phyloP scores from a whole-genome alignment of 495 filamentous ascomycete genomes.

The Aspergillus ostianus region DNA sequence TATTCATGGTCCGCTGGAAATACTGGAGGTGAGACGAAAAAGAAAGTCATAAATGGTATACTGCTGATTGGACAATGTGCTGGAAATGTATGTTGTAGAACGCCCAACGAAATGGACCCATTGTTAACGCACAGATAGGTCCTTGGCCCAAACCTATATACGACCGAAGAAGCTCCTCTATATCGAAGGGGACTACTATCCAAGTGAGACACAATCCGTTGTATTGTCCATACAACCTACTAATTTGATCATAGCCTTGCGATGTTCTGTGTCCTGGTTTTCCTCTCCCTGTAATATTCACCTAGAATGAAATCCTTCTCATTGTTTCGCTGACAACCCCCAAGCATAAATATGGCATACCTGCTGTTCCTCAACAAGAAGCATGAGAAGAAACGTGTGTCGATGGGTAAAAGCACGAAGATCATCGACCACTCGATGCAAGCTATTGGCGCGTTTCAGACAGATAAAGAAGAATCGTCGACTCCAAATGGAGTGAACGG shows the following conservation, averaged over 20 bases:
- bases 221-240: not conserved
- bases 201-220: conserved; percentile 29
- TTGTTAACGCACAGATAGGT: conserved; percentile 26
- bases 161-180: conserved; percentile 51
- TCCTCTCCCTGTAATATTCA: conserved; percentile 40
- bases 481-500: conserved; percentile 43
- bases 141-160: conserved; percentile 59
- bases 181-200: conserved; percentile 55
- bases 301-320: not conserved
- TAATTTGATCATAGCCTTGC: conserved; percentile 34
- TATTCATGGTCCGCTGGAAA: conserved; percentile 64
- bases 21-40: conserved; percentile 64
- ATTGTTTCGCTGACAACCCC: not conserved
- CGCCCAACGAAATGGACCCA: not conserved
- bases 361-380: conserved; percentile 50
- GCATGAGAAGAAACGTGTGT: conserved; percentile 47
- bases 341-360: conserved; percentile 42
- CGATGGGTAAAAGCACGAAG: conserved; percentile 49
- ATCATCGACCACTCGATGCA: conserved; percentile 39
- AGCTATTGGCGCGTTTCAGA: conserved; percentile 39
- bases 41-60: conserved; percentile 57
- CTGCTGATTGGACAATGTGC: conserved; percentile 57
- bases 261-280: conserved; percentile 53
- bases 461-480: conserved; percentile 33
- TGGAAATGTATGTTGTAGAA: conserved; percentile 50